Evolutionary conservation across 2,329 filamentous ascomycete genomes (phyloP), one percentile per base, ranked within the genome.

Genomic region (Arthrinium phaeospermum): DNA sequence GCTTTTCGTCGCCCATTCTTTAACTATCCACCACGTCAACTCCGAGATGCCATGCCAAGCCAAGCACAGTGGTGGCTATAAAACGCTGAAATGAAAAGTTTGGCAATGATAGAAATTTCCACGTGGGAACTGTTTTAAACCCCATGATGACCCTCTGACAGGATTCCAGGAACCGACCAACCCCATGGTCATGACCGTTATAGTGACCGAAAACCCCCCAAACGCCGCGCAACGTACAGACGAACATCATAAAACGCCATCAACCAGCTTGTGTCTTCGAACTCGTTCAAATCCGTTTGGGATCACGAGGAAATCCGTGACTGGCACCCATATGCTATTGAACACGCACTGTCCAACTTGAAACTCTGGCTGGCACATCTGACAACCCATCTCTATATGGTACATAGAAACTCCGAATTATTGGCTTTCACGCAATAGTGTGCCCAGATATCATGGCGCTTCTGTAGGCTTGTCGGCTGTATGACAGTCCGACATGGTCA

Each of bases 401-500:
- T 83, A 82, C 82, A 83, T 77, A 76, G 76, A 73, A 70, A 70
- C 70, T 72, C 57, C 37, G 71, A 44, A 44, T 27, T 34, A 53
- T 67, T 73, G 45, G 27, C 61, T 41, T 53, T 22, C 53, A 51
- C 71, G 22, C 24, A 19, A 8, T 67, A 45, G 70, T 69, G 19
- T 47, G 69, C 46, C 71, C 71, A 12, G 75, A 57, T 30, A 71
- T 75, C 64, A 74, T 64, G 37, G 19, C n/a, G 41, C 68, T 44
- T 81, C 79, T 0, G 71, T 53, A 34, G 69, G 71, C 73, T 82
- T 84, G 37, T 83, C 82, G 4, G 73, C 71, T 16, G 74, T 72
- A 13, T 81, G 78, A 8, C 80, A 78, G 49, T 85, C 83, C 24
- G 80, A 74, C 72, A 82, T 80, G 16, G 77, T 74, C 24, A 79